These are phyloP conservation scores for Murraya koenigii DNA, from an alignment of 345 rosid species.

Conservation along the genomic window DNA sequence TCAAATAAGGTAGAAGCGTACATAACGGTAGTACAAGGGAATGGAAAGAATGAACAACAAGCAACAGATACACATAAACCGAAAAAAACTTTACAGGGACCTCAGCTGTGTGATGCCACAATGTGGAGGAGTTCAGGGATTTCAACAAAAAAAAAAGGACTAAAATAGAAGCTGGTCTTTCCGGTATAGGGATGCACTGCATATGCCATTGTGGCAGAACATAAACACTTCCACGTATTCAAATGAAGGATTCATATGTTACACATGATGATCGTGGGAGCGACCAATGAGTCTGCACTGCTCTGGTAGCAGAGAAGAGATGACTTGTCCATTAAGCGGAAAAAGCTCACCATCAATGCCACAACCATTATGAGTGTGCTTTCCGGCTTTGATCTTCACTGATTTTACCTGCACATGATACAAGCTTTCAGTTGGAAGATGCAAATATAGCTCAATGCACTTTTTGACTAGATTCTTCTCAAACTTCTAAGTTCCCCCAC, in stretches of 20 bases:
- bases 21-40: background rate
- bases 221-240: background rate
- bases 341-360: slow-evolving; percentile 96
- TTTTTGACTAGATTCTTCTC: background rate
- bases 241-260: slow-evolving; percentile 20
- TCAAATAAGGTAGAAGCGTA: slow-evolving; percentile 2
- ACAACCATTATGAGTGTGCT: slow-evolving; percentile 75
- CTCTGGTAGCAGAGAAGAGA: slow-evolving; percentile 81
- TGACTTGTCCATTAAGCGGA: slow-evolving; percentile 76
- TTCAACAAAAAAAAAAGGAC: too few species aligned
- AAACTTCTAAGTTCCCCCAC: background rate
- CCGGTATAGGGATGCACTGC: slow-evolving; percentile 7
- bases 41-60: slow-evolving; percentile 5
- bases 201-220: slow-evolving; percentile 1
- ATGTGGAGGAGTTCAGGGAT: slow-evolving; percentile 19
- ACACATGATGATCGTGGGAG: slow-evolving; percentile 36
- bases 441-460: background rate
- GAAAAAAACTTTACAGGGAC: slow-evolving; percentile 29
- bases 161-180: background rate
- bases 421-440: slow-evolving; percentile 11
- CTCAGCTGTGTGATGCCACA: slow-evolving; percentile 26
- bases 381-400: slow-evolving; percentile 79
- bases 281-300: slow-evolving; percentile 94
- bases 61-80: slow-evolving; percentile 14
- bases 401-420: slow-evolving; percentile 69